These are phyloP conservation scores for Aphanomyces euteiches DNA, from an alignment of 352 stramenopile species.

Conservation along the genomic window DNA sequence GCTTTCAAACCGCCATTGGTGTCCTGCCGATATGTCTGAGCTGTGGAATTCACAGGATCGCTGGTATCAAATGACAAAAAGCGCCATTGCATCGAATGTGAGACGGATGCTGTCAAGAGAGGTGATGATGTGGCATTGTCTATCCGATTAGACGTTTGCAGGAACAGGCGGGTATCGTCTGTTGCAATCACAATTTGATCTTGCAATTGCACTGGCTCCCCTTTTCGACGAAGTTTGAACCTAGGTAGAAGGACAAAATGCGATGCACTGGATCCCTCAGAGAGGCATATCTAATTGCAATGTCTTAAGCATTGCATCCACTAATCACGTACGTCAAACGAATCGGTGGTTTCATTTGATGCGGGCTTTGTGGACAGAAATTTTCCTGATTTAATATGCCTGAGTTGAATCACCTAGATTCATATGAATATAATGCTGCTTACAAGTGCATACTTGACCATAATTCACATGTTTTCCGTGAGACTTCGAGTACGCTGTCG, in stretches of 20 bases:
- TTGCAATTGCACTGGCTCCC: conserved; percentile 57
- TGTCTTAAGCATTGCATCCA: conserved; percentile 36
- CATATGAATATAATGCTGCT: background rate
- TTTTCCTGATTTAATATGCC: conserved; percentile 59
- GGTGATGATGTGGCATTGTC: conserved; percentile 36
- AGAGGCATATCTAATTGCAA: conserved; percentile 35
- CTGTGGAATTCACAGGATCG: background rate
- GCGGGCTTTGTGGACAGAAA: conserved; percentile 49
- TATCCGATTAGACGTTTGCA: conserved; percentile 51
- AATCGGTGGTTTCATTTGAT: conserved; percentile 36
- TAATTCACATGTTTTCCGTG: conserved; percentile 62
- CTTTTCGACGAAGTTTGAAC: conserved; percentile 66
- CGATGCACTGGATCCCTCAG: conserved; percentile 42
- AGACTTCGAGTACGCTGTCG: conserved; percentile 67
- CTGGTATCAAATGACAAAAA: conserved; percentile 47
- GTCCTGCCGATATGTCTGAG: background rate
- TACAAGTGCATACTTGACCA: conserved; percentile 44
- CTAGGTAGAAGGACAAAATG: conserved; percentile 56
- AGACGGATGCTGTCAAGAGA: conserved; percentile 49
- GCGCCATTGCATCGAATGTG: conserved; percentile 61
- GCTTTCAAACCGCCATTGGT: conserved; percentile 38
- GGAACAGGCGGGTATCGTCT: background rate
- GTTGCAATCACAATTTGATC: conserved; percentile 53
- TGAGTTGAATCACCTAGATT: conserved; percentile 48
- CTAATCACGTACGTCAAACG: conserved; percentile 39